phyloP scores from a whole-genome alignment of 1,139 yeast species.

The Pichia cactophila region DNA sequence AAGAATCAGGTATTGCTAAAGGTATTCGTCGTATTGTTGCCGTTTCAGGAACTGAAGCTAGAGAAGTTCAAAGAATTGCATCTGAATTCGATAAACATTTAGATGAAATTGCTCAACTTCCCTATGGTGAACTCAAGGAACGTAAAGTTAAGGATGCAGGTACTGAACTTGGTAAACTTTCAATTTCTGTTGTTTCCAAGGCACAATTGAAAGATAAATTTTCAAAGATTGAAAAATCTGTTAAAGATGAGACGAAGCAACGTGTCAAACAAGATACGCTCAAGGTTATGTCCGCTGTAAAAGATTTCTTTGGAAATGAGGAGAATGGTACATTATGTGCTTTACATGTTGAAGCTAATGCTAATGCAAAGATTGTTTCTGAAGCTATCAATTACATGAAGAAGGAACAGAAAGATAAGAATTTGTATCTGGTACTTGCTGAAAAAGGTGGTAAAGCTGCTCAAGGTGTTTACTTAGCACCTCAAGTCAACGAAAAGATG shows the following conservation, averaged over 20 bases:
- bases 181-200: conserved; percentile 78
- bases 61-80: conserved; percentile 80
- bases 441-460: conserved; percentile 68
- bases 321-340: conserved; percentile 50
- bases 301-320: conserved; percentile 53
- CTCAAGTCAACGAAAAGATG: conserved; percentile 58
- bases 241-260: conserved; percentile 79
- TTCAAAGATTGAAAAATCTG: conserved; percentile 71
- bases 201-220: conserved; percentile 67
- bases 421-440: conserved; percentile 68
- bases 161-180: conserved; percentile 71
- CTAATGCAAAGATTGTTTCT: conserved; percentile 89
- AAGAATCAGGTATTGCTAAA: conserved; percentile 97
- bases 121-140: conserved; percentile 68
- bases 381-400: conserved; percentile 86
- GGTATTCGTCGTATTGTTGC: conserved; percentile 98
- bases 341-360: conserved; percentile 58
- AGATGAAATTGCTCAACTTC: conserved; percentile 43
- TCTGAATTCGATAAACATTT: conserved; percentile 58
- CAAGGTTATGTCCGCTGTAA: conserved; percentile 73
- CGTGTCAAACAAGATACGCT: conserved; percentile 84
- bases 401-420: conserved; percentile 66
- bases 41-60: conserved; percentile 87
- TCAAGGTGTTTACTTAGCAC: conserved; percentile 86
- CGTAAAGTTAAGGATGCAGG: conserved; percentile 74